Base-by-base conservation (phyloP, 306 rosid species). In the Casuarina cunninghamiana region DNA sequence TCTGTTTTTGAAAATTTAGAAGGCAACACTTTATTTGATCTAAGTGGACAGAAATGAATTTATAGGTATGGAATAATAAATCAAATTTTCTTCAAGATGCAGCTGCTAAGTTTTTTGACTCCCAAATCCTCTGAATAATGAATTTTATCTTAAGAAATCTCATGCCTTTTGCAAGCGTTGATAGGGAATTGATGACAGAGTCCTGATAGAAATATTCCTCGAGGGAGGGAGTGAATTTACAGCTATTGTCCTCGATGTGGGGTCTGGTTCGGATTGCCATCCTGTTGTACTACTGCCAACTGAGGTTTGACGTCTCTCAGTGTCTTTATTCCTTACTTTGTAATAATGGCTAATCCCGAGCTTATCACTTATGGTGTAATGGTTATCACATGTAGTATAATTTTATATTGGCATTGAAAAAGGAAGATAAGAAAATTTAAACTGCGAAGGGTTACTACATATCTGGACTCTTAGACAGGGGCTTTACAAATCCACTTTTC, bases 141-240 rank as follows among this genome's bases (percentile, higher is more conserved):
- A 32, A 48, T 66, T 48, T 77, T 74, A 71, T 77, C 78, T 80
- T 62, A 49, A 49, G 32, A 74, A 49, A 16, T 1, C 78, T 73
- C 11, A 26, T 79, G 54, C 75, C 60, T 58, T 73, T 57, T 83
- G 60, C 76, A 82, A 78, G 70, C 69, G 86, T 68, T 79, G 53
- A 77, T 67, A 94, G 98, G 97, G 92, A 72, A 90, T 94, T 78
- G 98, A 92, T 77, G 84, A 83, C 79, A 92, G 87, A 84, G 97
- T 92, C 82, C 85, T 94, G 12, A 75, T 94, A 68, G 98, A 94
- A 90, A 82, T 88, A 81, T 94, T 90, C 86, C 95, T 94, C 82
- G 93, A 94, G 83, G 96, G 93, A 82, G 98, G 98, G 75, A 90
- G 90, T 84, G 98, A 94, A 83, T 94, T 94, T 87, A 94, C 98